phyloP scores from a whole-genome alignment of 345 rosid species.

The Durio zibethinus region DNA sequence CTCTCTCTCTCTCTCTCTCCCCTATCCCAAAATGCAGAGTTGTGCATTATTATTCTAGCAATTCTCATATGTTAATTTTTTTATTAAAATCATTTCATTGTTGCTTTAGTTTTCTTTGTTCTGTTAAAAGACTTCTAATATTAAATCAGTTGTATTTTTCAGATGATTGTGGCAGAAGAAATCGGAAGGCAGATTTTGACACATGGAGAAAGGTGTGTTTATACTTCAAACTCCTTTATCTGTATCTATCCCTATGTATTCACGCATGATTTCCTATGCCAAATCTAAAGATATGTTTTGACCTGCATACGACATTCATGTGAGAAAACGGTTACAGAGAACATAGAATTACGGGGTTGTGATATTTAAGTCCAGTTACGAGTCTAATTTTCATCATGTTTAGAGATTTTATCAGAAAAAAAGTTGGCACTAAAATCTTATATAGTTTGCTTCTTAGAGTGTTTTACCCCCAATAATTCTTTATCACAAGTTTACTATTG shows the following conservation, averaged over 20 bases:
- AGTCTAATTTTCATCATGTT: neutral
- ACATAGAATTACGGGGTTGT: neutral
- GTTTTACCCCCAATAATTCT: neutral
- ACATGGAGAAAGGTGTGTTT: conserved; percentile 65
- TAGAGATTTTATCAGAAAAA: neutral
- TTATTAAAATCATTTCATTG: neutral
- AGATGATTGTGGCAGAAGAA: conserved; percentile 62
- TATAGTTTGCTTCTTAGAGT: neutral
- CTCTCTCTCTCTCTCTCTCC: conserved; percentile 14
- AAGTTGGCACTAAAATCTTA: neutral
- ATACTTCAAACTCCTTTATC: neutral
- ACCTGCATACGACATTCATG: neutral
- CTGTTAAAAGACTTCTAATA: neutral
- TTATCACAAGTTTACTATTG: neutral
- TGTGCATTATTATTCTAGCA: neutral
- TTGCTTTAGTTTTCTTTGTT: neutral
- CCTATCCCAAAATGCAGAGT: neutral
- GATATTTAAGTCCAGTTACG: neutral
- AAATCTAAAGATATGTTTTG: neutral
- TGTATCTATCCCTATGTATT: neutral
- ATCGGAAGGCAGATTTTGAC: conserved; percentile 73
- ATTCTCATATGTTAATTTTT: neutral
- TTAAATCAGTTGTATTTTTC: neutral
- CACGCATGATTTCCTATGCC: neutral
- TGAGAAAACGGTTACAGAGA: neutral